Base-by-base conservation (phyloP, 2,329 filamentous ascomycete genomes). In the Dendrostoma leiphaemia region DNA sequence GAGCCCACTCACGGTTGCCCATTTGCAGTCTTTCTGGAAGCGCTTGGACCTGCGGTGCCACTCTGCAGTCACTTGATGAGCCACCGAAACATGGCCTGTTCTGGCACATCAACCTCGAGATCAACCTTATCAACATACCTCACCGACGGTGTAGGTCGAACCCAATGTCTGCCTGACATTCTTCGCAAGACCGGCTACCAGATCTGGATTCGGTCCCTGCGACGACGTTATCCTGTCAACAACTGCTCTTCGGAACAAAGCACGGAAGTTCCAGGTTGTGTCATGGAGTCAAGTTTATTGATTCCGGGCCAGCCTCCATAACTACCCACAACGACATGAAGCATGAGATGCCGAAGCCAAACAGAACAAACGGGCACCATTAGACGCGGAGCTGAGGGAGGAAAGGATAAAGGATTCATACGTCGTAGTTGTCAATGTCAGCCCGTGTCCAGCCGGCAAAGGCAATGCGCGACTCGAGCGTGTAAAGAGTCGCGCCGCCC, bases 11-110 rank as follows among this genome's bases (percentile, higher is more conserved):
- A 80, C 71, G 83, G 83, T 32, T 73, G 80, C 35, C 83, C 68
- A 64, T 85, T 86, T 58, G 69, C 71, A 41, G 77, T 80, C 26
- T 67, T 68, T 0, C 83, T 83, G 12, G 79, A 10, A 6, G 52
- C 81, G 1, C 79, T 84, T 8, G 84, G 84, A 1, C 84, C 84
- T n/a, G 83, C 84, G 2, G 83, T 86, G 1, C 84, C 84, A 49
- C 77, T 82, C 71, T 45, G 21, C 17, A 31, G 44, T 32, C 28
- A 34, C 2, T 17, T 7, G 40, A 28, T 32, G 17, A 4, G 5
- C 19, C 17, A 10, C 46, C n/a, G n/a, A n/a, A n/a, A n/a, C n/a
- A n/a, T n/a, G n/a, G n/a, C n/a, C n/a, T n/a, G n/a, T n/a, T n/a
- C n/a, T n/a, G n/a, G n/a, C n/a, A n/a, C n/a, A n/a, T n/a, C 9